A percentile compares a stretch with the other conserved stretches of the same genome.
Conservation (phyloP, 139 green algal species). For the Volvox africanus region DNA sequence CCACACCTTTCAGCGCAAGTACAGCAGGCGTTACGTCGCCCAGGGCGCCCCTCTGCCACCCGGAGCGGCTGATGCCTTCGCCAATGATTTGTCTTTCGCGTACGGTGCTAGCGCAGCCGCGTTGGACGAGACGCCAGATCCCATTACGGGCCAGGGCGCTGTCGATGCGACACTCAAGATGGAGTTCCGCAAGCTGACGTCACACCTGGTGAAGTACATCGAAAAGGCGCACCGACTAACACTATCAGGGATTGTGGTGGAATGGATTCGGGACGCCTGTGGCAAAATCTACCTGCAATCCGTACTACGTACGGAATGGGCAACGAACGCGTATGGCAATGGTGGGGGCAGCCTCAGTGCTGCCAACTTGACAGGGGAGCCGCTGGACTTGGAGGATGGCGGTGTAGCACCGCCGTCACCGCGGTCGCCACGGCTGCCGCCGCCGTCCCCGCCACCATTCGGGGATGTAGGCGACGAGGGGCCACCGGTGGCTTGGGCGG, state of each 20-base stretch:
- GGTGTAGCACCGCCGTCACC: background rate
- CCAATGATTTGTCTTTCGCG: background rate
- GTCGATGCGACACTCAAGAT: conserved; percentile 71
- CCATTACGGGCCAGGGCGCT: conserved; percentile 15
- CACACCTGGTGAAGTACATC: conserved; percentile 73
- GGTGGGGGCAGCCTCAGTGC: conserved; percentile 53
- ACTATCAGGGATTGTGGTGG: conserved; percentile 64
- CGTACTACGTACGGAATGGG: conserved; percentile 70
- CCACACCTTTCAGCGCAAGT: conserved; percentile 78
- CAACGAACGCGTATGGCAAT: conserved; percentile 53
- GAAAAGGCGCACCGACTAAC: conserved; percentile 69
- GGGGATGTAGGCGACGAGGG: background rate
- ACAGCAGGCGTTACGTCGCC: conserved; percentile 64
- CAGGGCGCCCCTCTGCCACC: background rate
- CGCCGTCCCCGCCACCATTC: background rate
- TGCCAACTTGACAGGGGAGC: conserved; percentile 31
- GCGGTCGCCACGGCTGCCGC: background rate
- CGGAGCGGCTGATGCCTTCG: background rate
- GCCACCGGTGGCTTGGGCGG: background rate
- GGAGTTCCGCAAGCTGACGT: conserved; percentile 60
- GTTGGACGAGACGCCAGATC: conserved; percentile 2
- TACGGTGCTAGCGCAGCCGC: background rate
- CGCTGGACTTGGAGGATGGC: conserved; percentile 35
- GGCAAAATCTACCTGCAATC: conserved; percentile 66
- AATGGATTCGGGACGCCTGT: conserved; percentile 59